Conservation (phyloP, 148 eudicot species). For the Bassia scoparia region DNA sequence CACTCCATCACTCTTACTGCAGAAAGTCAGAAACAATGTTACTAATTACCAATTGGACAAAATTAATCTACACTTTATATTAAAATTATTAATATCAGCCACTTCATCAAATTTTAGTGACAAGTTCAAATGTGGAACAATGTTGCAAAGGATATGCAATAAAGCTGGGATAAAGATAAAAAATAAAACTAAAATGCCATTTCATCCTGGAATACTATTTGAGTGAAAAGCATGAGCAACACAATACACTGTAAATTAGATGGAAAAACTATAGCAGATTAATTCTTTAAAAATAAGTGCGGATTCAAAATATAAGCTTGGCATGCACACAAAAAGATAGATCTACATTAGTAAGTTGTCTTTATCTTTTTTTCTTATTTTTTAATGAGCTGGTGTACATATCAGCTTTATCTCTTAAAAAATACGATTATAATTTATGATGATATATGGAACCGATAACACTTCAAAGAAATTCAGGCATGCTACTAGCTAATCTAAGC, state of each 20-base stretch:
- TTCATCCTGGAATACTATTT: constrained; percentile 6
- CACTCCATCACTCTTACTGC: constrained; percentile 71
- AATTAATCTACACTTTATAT: background rate
- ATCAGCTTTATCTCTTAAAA: background rate
- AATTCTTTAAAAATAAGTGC: background rate
- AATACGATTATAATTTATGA: too few relatives aligned
- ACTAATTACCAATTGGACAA: constrained; percentile 6
- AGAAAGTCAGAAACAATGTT: constrained; percentile 16
- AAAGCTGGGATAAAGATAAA: background rate
- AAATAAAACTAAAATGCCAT: too few relatives aligned
- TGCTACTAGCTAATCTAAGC: background rate
- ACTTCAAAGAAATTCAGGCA: background rate
- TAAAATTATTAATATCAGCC: background rate
- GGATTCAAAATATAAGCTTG: background rate
- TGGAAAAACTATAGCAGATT: background rate
- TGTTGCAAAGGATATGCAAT: background rate
- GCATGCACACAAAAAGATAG: background rate
- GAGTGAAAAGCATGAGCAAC: background rate
- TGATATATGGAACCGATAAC: too few relatives aligned
- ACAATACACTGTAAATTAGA: background rate
- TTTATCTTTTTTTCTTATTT: background rate
- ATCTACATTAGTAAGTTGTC: too few relatives aligned
- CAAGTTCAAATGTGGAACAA: background rate
- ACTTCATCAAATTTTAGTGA: background rate
- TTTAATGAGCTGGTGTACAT: background rate